Base-by-base conservation (phyloP, 2,329 filamentous ascomycete genomes). In the Fusarium paranaense region DNA sequence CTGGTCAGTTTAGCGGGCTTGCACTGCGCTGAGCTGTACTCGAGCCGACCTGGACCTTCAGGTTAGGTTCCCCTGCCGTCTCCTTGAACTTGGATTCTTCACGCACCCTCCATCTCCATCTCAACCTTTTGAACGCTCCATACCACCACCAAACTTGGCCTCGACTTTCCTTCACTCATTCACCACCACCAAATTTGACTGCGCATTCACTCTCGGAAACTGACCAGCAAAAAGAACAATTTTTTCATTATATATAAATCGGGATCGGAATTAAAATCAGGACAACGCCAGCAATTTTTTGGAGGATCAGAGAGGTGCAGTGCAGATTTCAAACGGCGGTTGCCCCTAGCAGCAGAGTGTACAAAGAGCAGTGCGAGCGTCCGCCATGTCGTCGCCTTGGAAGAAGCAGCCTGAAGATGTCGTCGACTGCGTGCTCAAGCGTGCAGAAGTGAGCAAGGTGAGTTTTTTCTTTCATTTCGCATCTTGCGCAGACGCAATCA, bases 361-460 rank as follows among this genome's bases (percentile, higher is more conserved):
- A 62, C 62, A 45, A 50, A 52, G 42, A 76, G 78, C 42, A 77
- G 66, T 38, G 37, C 52, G 62, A 35, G 40, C 66, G 85, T 71
- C 50, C 66, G 85, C 70, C 78, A 91, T 91, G 89, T 85, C 89
- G 78, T 91, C 90, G 76, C 88, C 89, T 69, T 88, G 88, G 83
- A 90, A 90, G 83, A 88, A 89, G 76, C 89, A 91, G 79, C 90
- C 90, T 40, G 90, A 92, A 80, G 88, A 85, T 78, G 90, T 92
- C 64, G 90, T 87, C 64, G 91, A 93, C 81, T 90, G 90, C 82
- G 91, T 94, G 66, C 87, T 94, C 79, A 92, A 92, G 83, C 87
- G 92, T 84, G 91, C 91, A 71, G 92, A 94, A 86, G 90, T 94
- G 78, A 92, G 91, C 87, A 94, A 93, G 88, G 92, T 94, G 86